Evolutionary conservation across 2,329 filamentous ascomycete genomes (phyloP), one percentile per base, ranked within the genome.

Genomic region (Pyrenophora tritici-repentis): DNA sequence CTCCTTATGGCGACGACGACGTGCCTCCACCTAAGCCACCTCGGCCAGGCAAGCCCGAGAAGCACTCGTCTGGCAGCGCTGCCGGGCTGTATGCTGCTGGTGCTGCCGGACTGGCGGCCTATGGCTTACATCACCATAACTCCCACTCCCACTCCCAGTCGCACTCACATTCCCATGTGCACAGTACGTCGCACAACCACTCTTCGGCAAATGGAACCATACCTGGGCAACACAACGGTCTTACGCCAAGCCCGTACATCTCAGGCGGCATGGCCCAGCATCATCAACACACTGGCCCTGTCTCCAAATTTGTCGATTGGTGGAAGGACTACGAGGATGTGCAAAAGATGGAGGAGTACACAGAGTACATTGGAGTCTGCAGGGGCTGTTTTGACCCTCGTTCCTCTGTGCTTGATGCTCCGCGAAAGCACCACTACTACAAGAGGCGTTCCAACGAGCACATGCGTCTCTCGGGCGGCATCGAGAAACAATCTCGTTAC

Each of bases 261-360:
- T 54, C 63, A 18, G 70, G 70, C 16, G 68, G 70, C 9, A 75
- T 82, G 65, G 76, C 76, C 26, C 76, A 79, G 49, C 61, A 53
- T 38, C 81, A 83, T 58, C 79, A 79, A 44, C 82, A 82, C 50
- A 77, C 76, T 37, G 83, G 83, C 0, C 81, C 85, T 0, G 74
- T 87, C 1, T 76, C 75, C 32, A 79, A 76, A 42, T 76, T 86
- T 24, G 76, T 83, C 33, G 81, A 83, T 61, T 87, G 80, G 76
- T 86, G 81, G 81, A 84, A 79, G 64, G 85, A 83, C 55, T 79
- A 83, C 1, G 83, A 87, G 55, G 85, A 84, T n/a, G 83, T 87
- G 1, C 80, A 79, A 14, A 81, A 81, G 65, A 87, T 85, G 74
- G 85, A 87, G 68, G 84, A 86, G 64, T 87, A 87, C 62, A 86